Evolutionary conservation across 2,329 filamentous ascomycete species (phyloP).

Genomic region (Cordyceps tenuipes): DNA sequence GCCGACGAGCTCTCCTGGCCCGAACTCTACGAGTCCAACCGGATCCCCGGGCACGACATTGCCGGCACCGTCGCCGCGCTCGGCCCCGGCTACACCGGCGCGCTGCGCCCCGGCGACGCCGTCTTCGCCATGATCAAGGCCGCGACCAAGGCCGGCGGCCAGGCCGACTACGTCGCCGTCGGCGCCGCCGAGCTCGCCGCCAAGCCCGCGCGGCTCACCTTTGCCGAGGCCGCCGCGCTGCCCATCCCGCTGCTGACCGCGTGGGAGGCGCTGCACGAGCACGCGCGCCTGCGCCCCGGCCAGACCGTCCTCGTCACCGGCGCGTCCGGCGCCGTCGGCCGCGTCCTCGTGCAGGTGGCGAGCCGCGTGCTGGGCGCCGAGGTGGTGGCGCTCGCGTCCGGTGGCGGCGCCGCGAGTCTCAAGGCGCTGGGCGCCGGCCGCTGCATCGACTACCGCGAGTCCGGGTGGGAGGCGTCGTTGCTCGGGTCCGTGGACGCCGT

Average conservation of each 20-base stretch:
- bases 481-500: conserved; percentile 22
- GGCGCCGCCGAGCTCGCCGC: conserved; percentile 13
- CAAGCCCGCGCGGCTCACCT: conserved; percentile 18
- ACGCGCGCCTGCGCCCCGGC: conserved; percentile 13
- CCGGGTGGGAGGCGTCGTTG: conserved; percentile 18
- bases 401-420: conserved; percentile 16
- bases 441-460: conserved; percentile 20
- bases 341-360: conserved; percentile 23
- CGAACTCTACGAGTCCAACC: conserved; percentile 22
- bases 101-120: conserved; percentile 14
- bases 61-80: conserved; percentile 24
- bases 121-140: conserved; percentile 23
- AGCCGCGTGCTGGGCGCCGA: conserved; percentile 14
- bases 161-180: conserved; percentile 23
- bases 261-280: conserved; percentile 20
- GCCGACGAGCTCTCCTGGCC: conserved; percentile 27
- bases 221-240: conserved; percentile 22
- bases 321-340: conserved; percentile 23
- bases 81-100: conserved; percentile 18
- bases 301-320: conserved; percentile 23
- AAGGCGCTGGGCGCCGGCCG: conserved; percentile 16
- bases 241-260: conserved; percentile 25
- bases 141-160: conserved; percentile 17
- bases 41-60: conserved; percentile 29
- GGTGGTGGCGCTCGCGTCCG: conserved; percentile 23